Base-by-base conservation (phyloP, 169 alveolate genomes). In the Sarcocystis neurona region DNA sequence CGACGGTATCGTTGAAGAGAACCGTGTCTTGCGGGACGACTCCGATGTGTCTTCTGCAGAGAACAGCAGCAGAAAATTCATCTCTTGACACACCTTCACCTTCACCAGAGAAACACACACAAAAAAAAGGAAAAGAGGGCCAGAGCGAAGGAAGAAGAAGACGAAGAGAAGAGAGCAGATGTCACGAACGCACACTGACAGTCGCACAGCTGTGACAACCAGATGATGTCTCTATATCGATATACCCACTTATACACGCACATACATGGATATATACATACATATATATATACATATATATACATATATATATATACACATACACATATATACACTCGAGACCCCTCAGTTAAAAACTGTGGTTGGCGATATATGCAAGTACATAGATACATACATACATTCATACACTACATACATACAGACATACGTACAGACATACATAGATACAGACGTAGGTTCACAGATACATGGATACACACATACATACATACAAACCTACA, bases 11-110 rank as follows among this genome's bases (percentile, higher is more conserved):
- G 92, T 97, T 97, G 94, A 97, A 97, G 74, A 97, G 94, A 44
- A 96, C 97, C 79, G 96, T 96, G 87, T 97, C 99, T 94, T 97
- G 98, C 15, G 99, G 99, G 44, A 97, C 99, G 23, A 97, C 94
- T 43, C 98, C 97, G 43, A 97, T 89, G 74, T 80, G 92, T 46
- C 53, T 56, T 60, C 92, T 89, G 92, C 32, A 47, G 43, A 20
- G 46, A 6, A 5, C 41, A 20, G 85, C 72, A 79, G 23, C 10
- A 79, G 20, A 15, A 23, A 15, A 39, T 27, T 27, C n/a, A n/a
- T n/a, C n/a, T n/a, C n/a, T n/a, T n/a, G n/a, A n/a, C n/a, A n/a
- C n/a, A n/a, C n/a, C n/a, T n/a, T n/a, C n/a, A n/a, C 66, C 66
- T 53, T 20, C 15, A 0, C 66, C 66, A 53, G 66, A 53, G 66